Evolutionary conservation across 108 stramenopile species (phyloP), one percentile per base, ranked within the genome.

Genomic region (Fistulifera pelliculosa): DNA sequence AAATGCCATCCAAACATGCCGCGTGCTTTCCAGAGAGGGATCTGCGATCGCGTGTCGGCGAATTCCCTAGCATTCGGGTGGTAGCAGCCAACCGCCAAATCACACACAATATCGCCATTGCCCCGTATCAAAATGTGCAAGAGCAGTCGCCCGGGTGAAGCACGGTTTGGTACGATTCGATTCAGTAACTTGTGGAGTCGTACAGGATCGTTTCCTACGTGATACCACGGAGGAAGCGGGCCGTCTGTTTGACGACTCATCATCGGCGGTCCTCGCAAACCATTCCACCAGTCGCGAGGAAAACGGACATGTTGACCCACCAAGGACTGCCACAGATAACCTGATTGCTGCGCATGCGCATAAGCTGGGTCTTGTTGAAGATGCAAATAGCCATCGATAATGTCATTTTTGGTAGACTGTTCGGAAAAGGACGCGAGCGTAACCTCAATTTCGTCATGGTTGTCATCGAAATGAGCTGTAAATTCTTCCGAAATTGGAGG

Each of bases 31-130:
- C 13, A 62, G 25, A 12, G 44, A 43, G 2, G 67, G 71, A 0
- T 58, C 40, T 12, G 78, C 67, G 1, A 54, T 25, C 48, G 75
- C 69, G 11, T 47, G 62, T 38, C 47, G 47, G 23, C 81, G 70
- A 27, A 87, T 66, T 7, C 83, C 83, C 76, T 62, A 3, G 85
- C 81, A 54, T 83, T 85, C 4, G 90, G 90, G 61, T 91, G 85
- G 39, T 74, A 87, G 50, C 71, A 70, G 2, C 90, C 90, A 19
- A 91, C 61, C 10, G 66, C 81, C 56, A 91, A 60, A 43, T 91
- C 84, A 28, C 71, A 60, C 17, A 70, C 56, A 12, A 79, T 61
- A 17, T 68, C 44, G 21, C 56, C 47, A 0, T 70, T 66, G 50
- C 83, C 85, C 19, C 76, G 71, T 1, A 87, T 66, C 8, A 87